Evolutionary conservation across 805 yeast species (phyloP).

Genomic region (Candida manassasensis): DNA sequence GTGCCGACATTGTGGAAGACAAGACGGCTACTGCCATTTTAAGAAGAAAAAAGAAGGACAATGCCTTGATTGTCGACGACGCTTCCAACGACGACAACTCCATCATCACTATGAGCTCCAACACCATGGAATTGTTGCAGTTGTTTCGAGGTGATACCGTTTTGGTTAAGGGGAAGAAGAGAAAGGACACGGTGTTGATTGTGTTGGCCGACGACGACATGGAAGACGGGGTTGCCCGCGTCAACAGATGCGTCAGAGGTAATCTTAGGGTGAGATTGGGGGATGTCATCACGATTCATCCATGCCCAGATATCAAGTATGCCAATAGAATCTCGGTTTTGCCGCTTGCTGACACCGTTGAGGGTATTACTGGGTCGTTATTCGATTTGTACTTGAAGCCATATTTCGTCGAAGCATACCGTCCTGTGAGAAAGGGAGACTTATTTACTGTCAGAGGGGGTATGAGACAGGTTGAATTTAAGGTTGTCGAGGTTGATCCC

Average conservation of each 20-base stretch:
- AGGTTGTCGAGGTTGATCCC: conserved; percentile 97
- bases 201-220: conserved; percentile 95
- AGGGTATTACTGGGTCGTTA: conserved; percentile 93
- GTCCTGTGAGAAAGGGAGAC: conserved; percentile 98
- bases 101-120: conserved; percentile 89
- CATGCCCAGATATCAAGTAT: conserved; percentile 97
- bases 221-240: conserved; percentile 90
- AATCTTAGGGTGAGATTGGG: conserved; percentile 92
- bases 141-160: conserved; percentile 98
- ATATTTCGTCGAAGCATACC: conserved; percentile 96
- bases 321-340: conserved; percentile 91
- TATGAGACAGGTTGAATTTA: conserved; percentile 98
- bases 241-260: conserved; percentile 94
- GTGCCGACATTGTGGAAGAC: conserved; percentile 53
- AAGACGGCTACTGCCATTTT: conserved; percentile 95
- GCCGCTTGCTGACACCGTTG: conserved; percentile 97
- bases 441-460: conserved; percentile 96
- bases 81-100: conserved; percentile 97
- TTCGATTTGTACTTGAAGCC: conserved; percentile 97
- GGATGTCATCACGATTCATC: conserved; percentile 84
- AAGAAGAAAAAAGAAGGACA: conserved; percentile 96
- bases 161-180: conserved; percentile 93
- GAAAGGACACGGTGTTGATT: conserved; percentile 94
- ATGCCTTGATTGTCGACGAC: conserved; percentile 91
- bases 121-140: conserved; percentile 91